These are phyloP conservation scores for Oryza nivara DNA, from an alignment of 176 grass and related monocot species.

Conservation along the genomic window DNA sequence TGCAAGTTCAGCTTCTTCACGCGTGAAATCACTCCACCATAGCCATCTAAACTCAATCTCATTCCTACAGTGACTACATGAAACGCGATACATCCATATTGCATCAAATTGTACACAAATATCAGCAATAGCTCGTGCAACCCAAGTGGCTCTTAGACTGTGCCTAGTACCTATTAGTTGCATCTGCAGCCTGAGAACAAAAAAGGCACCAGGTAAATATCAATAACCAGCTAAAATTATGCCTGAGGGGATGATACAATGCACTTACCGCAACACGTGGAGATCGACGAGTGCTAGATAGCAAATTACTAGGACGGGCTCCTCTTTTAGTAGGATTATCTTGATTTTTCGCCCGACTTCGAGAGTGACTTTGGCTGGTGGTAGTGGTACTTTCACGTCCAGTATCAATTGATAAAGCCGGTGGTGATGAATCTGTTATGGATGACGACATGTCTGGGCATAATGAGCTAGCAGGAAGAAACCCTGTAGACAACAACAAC, in stretches of 20 bases:
- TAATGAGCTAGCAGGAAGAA: constrained; percentile 32
- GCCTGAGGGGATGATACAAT: background rate
- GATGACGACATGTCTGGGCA: constrained; percentile 33
- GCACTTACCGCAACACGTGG: constrained; percentile 54
- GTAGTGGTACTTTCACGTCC: constrained; percentile 36
- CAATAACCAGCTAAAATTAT: background rate
- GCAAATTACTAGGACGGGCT: background rate
- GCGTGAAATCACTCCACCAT: background rate
- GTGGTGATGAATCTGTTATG: constrained; percentile 46
- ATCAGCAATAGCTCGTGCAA: background rate
- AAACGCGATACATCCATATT: background rate
- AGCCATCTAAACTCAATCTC: constrained; percentile 10
- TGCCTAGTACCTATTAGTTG: background rate
- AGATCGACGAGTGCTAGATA: constrained; percentile 40
- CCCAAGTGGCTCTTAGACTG: background rate
- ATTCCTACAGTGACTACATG: background rate
- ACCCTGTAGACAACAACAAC: constrained; percentile 40
- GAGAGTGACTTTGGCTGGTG: constrained; percentile 9
- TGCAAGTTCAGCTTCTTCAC: background rate
- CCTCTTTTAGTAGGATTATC: constrained; percentile 37
- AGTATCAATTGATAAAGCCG: constrained; percentile 45
- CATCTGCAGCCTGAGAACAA: background rate
- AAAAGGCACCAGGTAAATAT: background rate
- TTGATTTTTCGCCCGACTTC: constrained; percentile 30
- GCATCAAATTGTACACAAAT: background rate